Conservation (phyloP, 2,329 filamentous ascomycete species). For the Didymella sp. region DNA sequence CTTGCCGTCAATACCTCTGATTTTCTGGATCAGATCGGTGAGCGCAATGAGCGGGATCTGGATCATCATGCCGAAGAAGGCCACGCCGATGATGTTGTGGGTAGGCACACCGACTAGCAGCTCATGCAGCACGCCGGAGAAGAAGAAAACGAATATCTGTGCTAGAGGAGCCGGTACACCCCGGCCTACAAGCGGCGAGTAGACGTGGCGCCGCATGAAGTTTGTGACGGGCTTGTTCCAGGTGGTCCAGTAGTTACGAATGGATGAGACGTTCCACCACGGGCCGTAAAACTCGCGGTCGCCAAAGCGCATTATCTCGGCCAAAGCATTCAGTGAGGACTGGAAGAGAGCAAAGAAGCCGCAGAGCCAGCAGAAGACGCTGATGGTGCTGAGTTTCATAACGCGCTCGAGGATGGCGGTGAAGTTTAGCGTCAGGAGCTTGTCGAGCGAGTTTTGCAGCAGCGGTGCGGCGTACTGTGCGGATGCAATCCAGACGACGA, state of each 20-base stretch:
- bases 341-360: conserved; percentile 98
- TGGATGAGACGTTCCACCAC: conserved; percentile 88
- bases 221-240: conserved; percentile 99
- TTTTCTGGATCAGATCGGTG: conserved; percentile 80
- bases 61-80: conserved; percentile 91
- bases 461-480: conserved; percentile 94
- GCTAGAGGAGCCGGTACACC: conserved; percentile 76
- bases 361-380: conserved; percentile 93
- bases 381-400: conserved; percentile 95
- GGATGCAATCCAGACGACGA: conserved; percentile 94
- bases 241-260: conserved; percentile 89
- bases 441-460: conserved; percentile 85
- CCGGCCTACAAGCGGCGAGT: conserved; percentile 82
- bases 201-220: conserved; percentile 95
- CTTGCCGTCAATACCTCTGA: conserved; percentile 75
- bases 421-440: conserved; percentile 81
- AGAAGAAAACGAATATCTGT: conserved; percentile 81
- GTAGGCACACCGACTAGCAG: conserved; percentile 92
- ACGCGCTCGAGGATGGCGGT: conserved; percentile 85
- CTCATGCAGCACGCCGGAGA: conserved; percentile 91
- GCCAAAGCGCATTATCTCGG: conserved; percentile 87
- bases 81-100: conserved; percentile 90
- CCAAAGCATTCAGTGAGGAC: conserved; percentile 86
- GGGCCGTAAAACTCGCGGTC: conserved; percentile 95
- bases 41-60: conserved; percentile 87